Evolutionary conservation across 768 basidiomycete genomes (phyloP).

Genomic region (Gymnopilus dilepis): DNA sequence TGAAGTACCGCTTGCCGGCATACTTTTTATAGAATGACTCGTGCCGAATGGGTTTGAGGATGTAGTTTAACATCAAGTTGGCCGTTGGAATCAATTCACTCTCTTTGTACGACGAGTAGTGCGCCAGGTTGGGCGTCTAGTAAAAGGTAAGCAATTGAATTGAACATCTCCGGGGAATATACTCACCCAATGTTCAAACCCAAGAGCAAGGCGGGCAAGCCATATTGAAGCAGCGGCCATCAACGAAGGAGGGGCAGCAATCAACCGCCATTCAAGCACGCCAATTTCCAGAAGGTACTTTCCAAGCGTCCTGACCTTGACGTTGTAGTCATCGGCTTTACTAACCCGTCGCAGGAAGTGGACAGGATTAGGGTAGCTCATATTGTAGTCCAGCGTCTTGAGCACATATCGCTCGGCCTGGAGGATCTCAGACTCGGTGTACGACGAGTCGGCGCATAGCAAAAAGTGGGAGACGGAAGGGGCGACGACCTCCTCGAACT

Average conservation of each 20-base stretch:
- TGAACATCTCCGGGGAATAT: background rate
- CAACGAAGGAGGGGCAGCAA: constrained; percentile 82
- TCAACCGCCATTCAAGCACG: constrained; percentile 84
- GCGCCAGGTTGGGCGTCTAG: constrained; percentile 83
- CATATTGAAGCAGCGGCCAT: constrained; percentile 91
- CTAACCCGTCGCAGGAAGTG: constrained; percentile 90
- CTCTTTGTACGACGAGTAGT: constrained; percentile 94
- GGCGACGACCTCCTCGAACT: constrained; percentile 95
- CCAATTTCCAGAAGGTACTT: constrained; percentile 96
- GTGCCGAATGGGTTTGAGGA: constrained; percentile 79
- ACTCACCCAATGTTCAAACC: constrained; percentile 88
- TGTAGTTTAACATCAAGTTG: constrained; percentile 91
- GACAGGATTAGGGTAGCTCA: constrained; percentile 93
- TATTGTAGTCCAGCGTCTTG: constrained; percentile 91
- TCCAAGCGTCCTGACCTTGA: constrained; percentile 87
- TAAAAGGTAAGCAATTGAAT: constrained; percentile 12
- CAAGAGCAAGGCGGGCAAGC: constrained; percentile 85
- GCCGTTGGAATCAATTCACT: constrained; percentile 85
- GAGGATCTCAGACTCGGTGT: constrained; percentile 78
- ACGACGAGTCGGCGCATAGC: constrained; percentile 82
- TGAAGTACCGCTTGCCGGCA: constrained; percentile 85
- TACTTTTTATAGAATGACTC: constrained; percentile 95
- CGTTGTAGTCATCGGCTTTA: constrained; percentile 97
- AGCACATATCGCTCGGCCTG: constrained; percentile 88
- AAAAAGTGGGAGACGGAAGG: constrained; percentile 92